These are phyloP conservation scores for Claviceps sp. DNA, from an alignment of 2,329 filamentous ascomycete genomes.

Conservation along the genomic window DNA sequence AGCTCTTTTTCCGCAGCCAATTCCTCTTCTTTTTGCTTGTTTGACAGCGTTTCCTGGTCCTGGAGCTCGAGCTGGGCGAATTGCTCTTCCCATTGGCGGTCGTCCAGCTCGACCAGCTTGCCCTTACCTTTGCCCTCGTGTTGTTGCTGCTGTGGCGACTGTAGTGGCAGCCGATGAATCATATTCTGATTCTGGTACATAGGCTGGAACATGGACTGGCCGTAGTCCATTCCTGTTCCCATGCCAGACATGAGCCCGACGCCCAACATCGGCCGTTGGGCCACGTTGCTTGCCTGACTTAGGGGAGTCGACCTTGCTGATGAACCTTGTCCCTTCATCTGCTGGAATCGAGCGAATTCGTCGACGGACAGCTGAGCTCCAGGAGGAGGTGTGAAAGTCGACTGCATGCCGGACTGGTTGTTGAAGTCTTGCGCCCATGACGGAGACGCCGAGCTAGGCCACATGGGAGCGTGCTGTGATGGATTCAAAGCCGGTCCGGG, in stretches of 20 bases:
- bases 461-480: constrained; percentile 37
- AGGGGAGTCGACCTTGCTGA: constrained; percentile 43
- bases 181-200: constrained; percentile 33
- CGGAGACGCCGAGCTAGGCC: constrained; percentile 40
- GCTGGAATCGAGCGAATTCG: constrained; percentile 80
- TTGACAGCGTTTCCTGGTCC: constrained; percentile 33
- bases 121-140: constrained; percentile 64
- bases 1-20: constrained; percentile 73
- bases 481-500: constrained; percentile 33
- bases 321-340: constrained; percentile 46
- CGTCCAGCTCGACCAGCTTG: constrained; percentile 87
- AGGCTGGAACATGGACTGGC: constrained; percentile 39
- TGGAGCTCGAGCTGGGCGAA: constrained; percentile 77
- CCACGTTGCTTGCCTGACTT: constrained; percentile 32
- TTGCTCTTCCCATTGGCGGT: constrained; percentile 90
- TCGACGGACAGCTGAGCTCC: constrained; percentile 59
- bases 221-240: constrained; percentile 40
- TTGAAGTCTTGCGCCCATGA: constrained; percentile 40
- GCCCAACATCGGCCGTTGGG: constrained; percentile 48
- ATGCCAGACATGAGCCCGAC: constrained; percentile 32
- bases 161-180: constrained; percentile 23
- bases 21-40: constrained; percentile 44
- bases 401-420: constrained; percentile 55
- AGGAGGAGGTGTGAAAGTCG: constrained; percentile 47
- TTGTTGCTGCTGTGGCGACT: constrained; percentile 25